Base-by-base conservation (phyloP, 140 eudicot genomes). In the Senecio squalidus region DNA sequence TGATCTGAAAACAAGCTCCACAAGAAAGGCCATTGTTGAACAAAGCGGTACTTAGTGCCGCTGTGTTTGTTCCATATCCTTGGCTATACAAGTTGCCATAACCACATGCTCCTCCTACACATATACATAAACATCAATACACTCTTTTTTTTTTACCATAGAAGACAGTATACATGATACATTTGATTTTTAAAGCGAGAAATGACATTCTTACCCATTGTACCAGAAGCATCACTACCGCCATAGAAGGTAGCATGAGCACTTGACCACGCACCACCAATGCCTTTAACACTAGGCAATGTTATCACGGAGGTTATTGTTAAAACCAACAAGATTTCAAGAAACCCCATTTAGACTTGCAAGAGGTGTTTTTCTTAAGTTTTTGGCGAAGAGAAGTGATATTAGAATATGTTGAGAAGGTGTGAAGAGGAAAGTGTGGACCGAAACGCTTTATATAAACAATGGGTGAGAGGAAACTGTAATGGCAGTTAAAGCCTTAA, bases 231-330 rank as follows among this genome's bases (percentile, higher is more conserved):
- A 62, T 79, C 85, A 24, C 58, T 56, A 4, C 60, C 70, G 14
- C 85, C 85, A 23, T 79, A 79, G 75, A 75, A 75, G 66, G 85
- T 79, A 15, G 85, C 85, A 71, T 79, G 85, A 47, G 85, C 81
- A 43, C 3, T 9, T 33, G 43, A 55, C 85, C 85, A 79, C 11
- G 45, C 46, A 24, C 71, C 66, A 45, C 64, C 22, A 27, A 47
- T 15, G 48, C 38, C 69, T 58, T 43, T 15, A 55, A 29, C 74
- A n/a, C 22, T 8, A n/a, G 79, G 66, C 24, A 68, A 43, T 57
- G 71, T 50, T 50, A 30, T 39, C 62, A 68, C 49, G 66, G 46
- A 36, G 36, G 68, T 24, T 60, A 55, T 2, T 44, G 67, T 34
- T 25, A 75, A 53, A 68, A 75, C 22, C 33, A 68, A 2, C 3